Conservation (phyloP, 176 grass and related monocot species). For the Oryza punctata region DNA sequence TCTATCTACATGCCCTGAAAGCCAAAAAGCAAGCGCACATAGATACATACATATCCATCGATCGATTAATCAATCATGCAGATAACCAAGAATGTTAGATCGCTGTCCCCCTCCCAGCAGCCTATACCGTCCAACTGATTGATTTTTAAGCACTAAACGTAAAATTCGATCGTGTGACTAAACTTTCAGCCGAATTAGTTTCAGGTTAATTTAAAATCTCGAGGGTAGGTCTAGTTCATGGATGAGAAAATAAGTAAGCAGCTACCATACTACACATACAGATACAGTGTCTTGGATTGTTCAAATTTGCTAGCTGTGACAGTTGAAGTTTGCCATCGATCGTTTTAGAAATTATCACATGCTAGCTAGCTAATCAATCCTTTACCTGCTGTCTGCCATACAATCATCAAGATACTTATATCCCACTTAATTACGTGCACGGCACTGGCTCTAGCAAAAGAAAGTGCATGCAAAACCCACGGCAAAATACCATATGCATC, state of each 20-base stretch:
- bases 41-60: neutral
- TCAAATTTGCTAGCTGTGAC: too few species aligned
- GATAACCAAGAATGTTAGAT: constrained; percentile 9
- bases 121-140: neutral
- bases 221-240: too few species aligned
- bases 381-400: neutral
- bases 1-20: neutral
- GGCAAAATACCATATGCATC: neutral
- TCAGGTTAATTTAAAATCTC: too few species aligned
- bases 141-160: neutral
- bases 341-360: neutral
- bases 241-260: too few species aligned
- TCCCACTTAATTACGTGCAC: neutral
- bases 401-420: neutral
- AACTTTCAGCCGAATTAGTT: neutral
- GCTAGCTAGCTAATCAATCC: neutral
- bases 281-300: too few species aligned
- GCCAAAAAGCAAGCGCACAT: neutral
- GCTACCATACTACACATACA: too few species aligned
- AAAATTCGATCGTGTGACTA: neutral
- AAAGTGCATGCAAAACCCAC: neutral
- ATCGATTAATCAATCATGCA: neutral
- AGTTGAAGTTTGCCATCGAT: too few species aligned
- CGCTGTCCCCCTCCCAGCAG: neutral
- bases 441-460: neutral